These are phyloP conservation scores for Pyricularia sp. DNA, from an alignment of 2,329 filamentous ascomycete species.

Conservation along the genomic window DNA sequence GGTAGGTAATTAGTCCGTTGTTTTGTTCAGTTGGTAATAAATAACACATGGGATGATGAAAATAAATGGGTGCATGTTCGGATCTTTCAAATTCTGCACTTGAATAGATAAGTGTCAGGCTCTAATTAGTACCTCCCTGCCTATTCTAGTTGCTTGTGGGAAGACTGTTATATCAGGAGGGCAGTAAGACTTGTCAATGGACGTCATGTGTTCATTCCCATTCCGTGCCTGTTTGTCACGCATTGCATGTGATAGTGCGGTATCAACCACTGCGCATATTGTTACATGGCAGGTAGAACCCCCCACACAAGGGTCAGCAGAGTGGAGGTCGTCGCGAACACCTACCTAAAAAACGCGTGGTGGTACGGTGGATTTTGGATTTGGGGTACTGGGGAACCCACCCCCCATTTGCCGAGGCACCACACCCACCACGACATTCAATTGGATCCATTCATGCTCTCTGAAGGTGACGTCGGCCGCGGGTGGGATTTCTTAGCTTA, in stretches of 20 bases:
- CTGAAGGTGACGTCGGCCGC: not conserved
- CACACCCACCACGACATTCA: not conserved
- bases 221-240: not conserved
- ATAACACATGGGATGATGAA: not conserved
- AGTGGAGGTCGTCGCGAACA: not conserved
- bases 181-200: not conserved
- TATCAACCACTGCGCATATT: not conserved
- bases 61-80: not conserved
- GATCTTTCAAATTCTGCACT: not conserved
- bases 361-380: not conserved
- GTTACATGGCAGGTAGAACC: not conserved
- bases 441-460: not conserved
- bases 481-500: not conserved
- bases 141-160: too few relatives aligned
- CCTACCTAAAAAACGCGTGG: not conserved
- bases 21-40: not conserved
- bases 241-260: not conserved
- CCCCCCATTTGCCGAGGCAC: not conserved
- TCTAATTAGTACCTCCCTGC: not conserved
- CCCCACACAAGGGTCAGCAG: not conserved
- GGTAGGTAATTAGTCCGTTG: not conserved
- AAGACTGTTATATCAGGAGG: not conserved
- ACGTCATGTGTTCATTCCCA: not conserved
- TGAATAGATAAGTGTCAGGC: not conserved
- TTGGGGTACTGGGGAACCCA: not conserved